Base-by-base conservation (phyloP, 306 rosid genomes). In the Medicago ruthenica region DNA sequence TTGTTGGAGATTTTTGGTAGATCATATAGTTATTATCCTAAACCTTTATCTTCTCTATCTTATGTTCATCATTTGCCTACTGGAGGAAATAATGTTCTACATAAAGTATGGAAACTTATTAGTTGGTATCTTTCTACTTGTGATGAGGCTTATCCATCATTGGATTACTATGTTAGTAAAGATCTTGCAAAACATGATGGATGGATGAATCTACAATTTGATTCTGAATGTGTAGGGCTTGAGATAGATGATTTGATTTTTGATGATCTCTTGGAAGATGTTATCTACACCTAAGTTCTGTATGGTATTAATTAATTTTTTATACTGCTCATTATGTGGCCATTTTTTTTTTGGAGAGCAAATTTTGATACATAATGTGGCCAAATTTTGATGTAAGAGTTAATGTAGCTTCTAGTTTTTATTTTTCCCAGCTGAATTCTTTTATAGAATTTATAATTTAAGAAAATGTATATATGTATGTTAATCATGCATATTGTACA, bases 181-280 rank as follows among this genome's bases (percentile, higher is more conserved):
- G 98, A 93, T 77, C 70, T 93, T 53, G 88, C 85, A 31, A 90
- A 73, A 79, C 58, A 57, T 47, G 89, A 89, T 82, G 91, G 95
- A 12, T 90, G 97, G 96, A 87, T 89, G 97, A 86, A 93, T 79
- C 93, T 93, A 2, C 96, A 89, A 34, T 93, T 89, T 85, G 93
- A 93, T 47, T 80, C 87, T 17, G 98, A 89, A 76, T 87, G 92
- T 69, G 89, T 88, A 70, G 98, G 88, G 50, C 83, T 89, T 82
- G 95, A 86, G 84, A 42, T 90, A 9, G 97, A 93, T 71, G 93
- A 93, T 76, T 50, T 87, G 76, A 89, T 90, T 86, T 86, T 93
- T 74, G 79, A 90, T 71, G 91, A 89, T 62, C 88, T 93, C 34
- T 71, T 90, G 78, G 93, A 90, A 16, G 95, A 90, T 74, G 72